Conservation (phyloP, 495 filamentous ascomycete species). For the Sordaria brevicollis region DNA sequence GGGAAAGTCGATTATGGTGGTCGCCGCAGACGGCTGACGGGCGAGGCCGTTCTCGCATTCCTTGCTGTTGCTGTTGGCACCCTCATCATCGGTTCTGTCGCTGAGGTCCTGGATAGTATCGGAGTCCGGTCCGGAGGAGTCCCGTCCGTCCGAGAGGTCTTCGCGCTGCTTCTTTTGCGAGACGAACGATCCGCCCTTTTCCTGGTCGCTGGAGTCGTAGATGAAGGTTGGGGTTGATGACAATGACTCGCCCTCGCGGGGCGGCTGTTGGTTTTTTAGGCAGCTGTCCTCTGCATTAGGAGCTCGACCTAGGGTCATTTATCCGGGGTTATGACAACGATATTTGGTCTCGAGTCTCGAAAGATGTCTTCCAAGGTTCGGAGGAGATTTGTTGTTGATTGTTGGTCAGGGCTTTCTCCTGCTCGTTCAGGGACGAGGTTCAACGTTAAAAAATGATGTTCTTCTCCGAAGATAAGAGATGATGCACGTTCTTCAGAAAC, state of each 20-base stretch:
- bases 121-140: neutral
- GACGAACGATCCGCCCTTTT: neutral
- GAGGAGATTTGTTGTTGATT: no score
- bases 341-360: neutral
- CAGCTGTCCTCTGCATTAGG: conserved; percentile 32
- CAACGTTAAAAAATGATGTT: neutral
- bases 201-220: neutral
- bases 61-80: neutral
- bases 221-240: conserved; percentile 1
- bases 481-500: neutral
- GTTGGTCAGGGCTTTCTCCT: neutral
- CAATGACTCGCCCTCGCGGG: conserved; percentile 3
- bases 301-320: conserved; percentile 16
- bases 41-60: neutral
- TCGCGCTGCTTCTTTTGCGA: neutral
- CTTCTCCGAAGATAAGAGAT: neutral
- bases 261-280: conserved; percentile 28
- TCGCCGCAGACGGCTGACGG: conserved; percentile 7
- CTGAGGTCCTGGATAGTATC: neutral
- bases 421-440: neutral
- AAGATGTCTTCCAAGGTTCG: neutral
- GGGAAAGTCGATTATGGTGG: conserved; percentile 35
- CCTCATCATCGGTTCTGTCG: conserved; percentile 1
- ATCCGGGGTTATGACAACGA: neutral
- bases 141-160: neutral